Conservation (phyloP, 225 moss, liverwort and hornwort genomes). For the Thuidium tamariscinum region DNA sequence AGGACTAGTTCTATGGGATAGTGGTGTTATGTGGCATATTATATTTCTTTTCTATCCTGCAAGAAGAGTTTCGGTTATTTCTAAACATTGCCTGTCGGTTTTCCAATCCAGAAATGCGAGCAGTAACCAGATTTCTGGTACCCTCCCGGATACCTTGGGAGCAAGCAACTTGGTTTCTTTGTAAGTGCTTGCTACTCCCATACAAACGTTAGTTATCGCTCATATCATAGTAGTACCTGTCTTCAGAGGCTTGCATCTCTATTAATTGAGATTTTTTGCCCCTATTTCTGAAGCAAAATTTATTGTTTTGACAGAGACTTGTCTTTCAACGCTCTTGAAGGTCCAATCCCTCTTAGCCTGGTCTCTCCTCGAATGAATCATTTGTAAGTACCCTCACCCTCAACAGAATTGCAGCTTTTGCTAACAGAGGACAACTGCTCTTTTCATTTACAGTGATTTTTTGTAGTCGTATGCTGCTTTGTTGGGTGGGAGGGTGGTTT, state of each 20-base stretch:
- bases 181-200: constrained; percentile 27
- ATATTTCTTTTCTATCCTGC: not conserved
- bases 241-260: not conserved
- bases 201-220: not conserved
- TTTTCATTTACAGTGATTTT: not conserved
- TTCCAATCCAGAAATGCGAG: constrained; percentile 72
- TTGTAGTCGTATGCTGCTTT: not conserved
- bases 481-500: rapidly evolving
- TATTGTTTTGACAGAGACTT: constrained; percentile 44
- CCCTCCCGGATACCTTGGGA: constrained; percentile 59
- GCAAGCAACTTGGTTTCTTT: constrained; percentile 38
- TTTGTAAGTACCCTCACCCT: constrained; percentile 39
- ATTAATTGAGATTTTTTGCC: not conserved
- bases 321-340: constrained; percentile 61
- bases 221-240: not conserved
- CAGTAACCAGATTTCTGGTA: constrained; percentile 62
- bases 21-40: not conserved
- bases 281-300: not conserved
- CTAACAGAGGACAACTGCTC: not conserved
- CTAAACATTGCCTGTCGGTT: not conserved
- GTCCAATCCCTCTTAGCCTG: constrained; percentile 70
- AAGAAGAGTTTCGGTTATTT: not conserved
- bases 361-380: constrained; percentile 61
- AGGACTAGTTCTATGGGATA: not conserved
- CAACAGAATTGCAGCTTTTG: not conserved